These are phyloP conservation scores for Penicillium janthinellum DNA, from an alignment of 2,329 filamentous ascomycete species.

Conservation along the genomic window DNA sequence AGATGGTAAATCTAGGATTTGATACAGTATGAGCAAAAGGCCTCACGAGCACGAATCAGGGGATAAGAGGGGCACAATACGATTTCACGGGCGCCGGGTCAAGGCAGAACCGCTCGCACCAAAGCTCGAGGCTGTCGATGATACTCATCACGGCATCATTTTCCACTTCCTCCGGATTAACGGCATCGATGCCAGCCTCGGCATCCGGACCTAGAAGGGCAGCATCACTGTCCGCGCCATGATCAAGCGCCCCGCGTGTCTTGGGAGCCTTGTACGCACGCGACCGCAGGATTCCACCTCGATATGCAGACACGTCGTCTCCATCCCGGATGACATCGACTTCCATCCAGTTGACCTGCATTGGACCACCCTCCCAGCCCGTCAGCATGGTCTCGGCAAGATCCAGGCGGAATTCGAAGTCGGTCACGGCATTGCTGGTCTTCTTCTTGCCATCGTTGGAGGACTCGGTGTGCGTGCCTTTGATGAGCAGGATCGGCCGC, in stretches of 20 bases:
- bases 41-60: not conserved
- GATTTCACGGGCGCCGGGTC: constrained; percentile 42
- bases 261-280: constrained; percentile 18
- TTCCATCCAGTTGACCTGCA: constrained; percentile 10
- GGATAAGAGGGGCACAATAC: constrained; percentile 24
- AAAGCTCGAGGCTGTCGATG: constrained; percentile 20
- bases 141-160: not conserved
- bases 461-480: constrained; percentile 21
- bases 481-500: constrained; percentile 21
- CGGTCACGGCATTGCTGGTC: constrained; percentile 13
- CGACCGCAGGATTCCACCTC: constrained; percentile 23
- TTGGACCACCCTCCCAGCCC: constrained; percentile 21
- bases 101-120: constrained; percentile 41
- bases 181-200: not conserved
- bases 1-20: constrained; percentile 32
- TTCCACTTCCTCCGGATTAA: not conserved
- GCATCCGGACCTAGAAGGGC: constrained; percentile 13
- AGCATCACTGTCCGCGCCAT: constrained; percentile 16
- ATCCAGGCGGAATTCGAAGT: constrained; percentile 26
- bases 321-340: constrained; percentile 16
- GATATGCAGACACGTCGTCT: constrained; percentile 15
- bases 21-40: constrained; percentile 3
- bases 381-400: constrained; percentile 28
- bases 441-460: constrained; percentile 18
- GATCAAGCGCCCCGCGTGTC: not conserved